These are phyloP conservation scores for Agaricus bisporus DNA, from an alignment of 768 basidiomycete genomes.

Conservation along the genomic window DNA sequence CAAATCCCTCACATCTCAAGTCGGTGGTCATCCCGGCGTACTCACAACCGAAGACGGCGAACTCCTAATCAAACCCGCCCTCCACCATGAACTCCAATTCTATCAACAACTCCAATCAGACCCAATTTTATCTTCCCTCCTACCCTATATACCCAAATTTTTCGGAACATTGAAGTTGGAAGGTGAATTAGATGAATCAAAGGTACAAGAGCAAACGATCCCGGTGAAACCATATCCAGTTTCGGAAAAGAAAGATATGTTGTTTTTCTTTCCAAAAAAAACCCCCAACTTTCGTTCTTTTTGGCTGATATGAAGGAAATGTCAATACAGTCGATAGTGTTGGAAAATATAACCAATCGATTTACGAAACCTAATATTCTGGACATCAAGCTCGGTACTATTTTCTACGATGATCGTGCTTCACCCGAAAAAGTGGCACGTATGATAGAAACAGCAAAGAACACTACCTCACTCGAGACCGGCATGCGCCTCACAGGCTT, in stretches of 20 bases:
- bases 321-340: conserved; percentile 61
- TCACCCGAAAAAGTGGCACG: conserved; percentile 68
- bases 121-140: conserved; percentile 35
- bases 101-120: conserved; percentile 52
- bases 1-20: conserved; percentile 45
- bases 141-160: conserved; percentile 66
- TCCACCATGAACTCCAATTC: conserved; percentile 60
- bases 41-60: conserved; percentile 64
- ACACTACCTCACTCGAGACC: conserved; percentile 68
- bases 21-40: conserved; percentile 80
- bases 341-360: conserved; percentile 73
- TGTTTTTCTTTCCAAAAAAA: background rate
- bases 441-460: conserved; percentile 65
- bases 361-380: conserved; percentile 83
- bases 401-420: conserved; percentile 70
- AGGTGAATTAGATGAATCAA: conserved; percentile 42
- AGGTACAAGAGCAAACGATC: conserved; percentile 17
- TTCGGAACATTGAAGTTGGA: conserved; percentile 72
- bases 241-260: conserved; percentile 42
- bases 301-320: background rate
- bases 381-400: conserved; percentile 90
- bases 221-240: conserved; percentile 17
- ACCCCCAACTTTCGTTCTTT: conserved; percentile 1
- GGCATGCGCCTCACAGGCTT: conserved; percentile 87
- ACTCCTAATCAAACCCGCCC: conserved; percentile 76